phyloP scores from a whole-genome alignment of 1,284 basidiomycete species.

The Chalciporus sp. region DNA sequence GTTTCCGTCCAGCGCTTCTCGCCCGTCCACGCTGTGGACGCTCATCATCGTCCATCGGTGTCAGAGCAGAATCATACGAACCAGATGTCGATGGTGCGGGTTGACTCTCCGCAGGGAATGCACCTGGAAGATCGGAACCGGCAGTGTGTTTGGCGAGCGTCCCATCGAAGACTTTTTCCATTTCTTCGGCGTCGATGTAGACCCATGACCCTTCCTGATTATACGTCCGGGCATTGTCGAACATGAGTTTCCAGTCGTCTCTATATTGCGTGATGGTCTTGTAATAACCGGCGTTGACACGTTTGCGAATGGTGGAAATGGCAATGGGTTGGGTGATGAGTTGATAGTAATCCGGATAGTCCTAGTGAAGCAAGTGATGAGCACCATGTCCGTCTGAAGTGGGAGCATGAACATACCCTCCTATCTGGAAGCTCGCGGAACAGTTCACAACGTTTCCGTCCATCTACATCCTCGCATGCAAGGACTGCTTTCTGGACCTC shows the following conservation, averaged over 20 bases:
- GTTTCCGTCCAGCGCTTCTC: slow-evolving; percentile 59
- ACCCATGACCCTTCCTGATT: slow-evolving; percentile 92
- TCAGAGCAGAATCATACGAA: slow-evolving; percentile 67
- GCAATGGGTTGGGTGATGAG: slow-evolving; percentile 83
- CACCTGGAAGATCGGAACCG: slow-evolving; percentile 75
- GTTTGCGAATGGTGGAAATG: slow-evolving; percentile 86
- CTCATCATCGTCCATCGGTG: slow-evolving; percentile 78
- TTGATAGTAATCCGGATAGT: slow-evolving; percentile 92
- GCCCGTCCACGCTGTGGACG: slow-evolving; percentile 53
- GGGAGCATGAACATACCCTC: slow-evolving; percentile 43
- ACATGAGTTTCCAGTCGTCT: slow-evolving; percentile 89
- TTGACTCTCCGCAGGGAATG: slow-evolving; percentile 43
- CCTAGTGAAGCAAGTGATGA: slow-evolving; percentile 40
- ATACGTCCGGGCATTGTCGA: slow-evolving; percentile 90
- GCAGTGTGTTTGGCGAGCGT: slow-evolving; percentile 59
- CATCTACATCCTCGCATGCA: slow-evolving; percentile 70
- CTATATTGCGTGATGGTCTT: slow-evolving; percentile 76
- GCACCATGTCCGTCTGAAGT: not conserved
- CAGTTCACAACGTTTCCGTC: slow-evolving; percentile 80
- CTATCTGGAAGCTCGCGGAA: slow-evolving; percentile 82
- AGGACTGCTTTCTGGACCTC: slow-evolving; percentile 82
- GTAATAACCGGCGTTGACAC: slow-evolving; percentile 73
- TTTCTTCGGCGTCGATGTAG: slow-evolving; percentile 89
- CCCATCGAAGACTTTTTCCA: slow-evolving; percentile 83
- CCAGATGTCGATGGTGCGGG: slow-evolving; percentile 46